Evolutionary conservation across 2,329 filamentous ascomycete species (phyloP).

Genomic region (Fusarium azukiicola): DNA sequence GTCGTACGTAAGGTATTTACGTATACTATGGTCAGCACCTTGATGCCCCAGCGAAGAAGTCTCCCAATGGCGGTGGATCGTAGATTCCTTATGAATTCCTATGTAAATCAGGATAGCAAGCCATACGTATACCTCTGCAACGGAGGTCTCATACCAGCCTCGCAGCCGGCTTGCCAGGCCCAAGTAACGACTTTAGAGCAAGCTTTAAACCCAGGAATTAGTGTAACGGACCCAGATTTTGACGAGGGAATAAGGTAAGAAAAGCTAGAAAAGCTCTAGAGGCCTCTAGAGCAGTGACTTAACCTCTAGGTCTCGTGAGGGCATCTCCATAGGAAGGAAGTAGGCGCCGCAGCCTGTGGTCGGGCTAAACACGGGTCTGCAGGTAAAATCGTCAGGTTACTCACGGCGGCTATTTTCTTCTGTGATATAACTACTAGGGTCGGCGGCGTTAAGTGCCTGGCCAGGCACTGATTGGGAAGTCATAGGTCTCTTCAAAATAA

Average conservation of each 20-base stretch:
- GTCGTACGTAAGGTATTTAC: background rate
- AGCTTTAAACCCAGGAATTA: background rate
- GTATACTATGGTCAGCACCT: background rate
- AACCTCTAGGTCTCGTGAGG: too few species aligned
- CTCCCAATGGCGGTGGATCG: background rate
- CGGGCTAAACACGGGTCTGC: background rate
- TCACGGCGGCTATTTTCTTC: background rate
- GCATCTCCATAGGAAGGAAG: background rate
- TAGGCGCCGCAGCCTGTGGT: background rate
- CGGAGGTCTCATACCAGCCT: background rate
- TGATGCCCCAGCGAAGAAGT: background rate
- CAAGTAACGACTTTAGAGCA: background rate
- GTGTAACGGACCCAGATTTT: background rate
- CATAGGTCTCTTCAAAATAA: background rate
- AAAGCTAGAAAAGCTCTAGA: background rate
- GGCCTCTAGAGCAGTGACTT: too few species aligned
- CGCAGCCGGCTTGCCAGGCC: background rate
- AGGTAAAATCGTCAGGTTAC: background rate
- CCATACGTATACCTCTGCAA: background rate
- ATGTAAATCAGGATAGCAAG: background rate
- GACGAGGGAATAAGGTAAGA: background rate
- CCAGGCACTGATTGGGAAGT: background rate
- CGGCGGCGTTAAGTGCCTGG: background rate
- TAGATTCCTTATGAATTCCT: background rate
- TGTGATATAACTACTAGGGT: constrained; percentile 3